phyloP scores from a whole-genome alignment of 75 land plant genomes.

The Larix kaempferi region DNA sequence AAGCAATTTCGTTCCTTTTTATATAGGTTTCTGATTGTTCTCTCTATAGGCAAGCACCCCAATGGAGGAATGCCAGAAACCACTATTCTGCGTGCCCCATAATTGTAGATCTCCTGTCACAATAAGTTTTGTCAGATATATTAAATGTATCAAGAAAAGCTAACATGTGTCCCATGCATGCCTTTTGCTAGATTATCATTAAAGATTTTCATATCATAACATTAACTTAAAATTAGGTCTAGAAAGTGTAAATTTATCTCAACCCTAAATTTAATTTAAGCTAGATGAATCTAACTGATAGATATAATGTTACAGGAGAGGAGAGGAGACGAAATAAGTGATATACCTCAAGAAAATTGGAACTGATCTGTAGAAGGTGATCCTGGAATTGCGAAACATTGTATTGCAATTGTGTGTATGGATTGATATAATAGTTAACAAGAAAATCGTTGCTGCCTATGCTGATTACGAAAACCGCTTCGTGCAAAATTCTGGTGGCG shows the following conservation, averaged over 20 bases:
- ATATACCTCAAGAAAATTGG: background rate
- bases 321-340: too few relatives aligned
- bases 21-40: slow-evolving; percentile 21
- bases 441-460: background rate
- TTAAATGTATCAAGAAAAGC: too few relatives aligned
- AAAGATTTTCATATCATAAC: too few relatives aligned
- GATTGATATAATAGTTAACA: slow-evolving; percentile 49
- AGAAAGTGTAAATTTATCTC: too few relatives aligned
- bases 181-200: too few relatives aligned
- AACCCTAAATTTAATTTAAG: too few relatives aligned
- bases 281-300: too few relatives aligned
- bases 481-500: background rate
- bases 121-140: too few relatives aligned
- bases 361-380: background rate
- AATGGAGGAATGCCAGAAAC: slow-evolving; percentile 57
- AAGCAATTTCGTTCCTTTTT: slow-evolving; percentile 21
- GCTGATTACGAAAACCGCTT: slow-evolving; percentile 56
- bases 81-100: slow-evolving; percentile 57
- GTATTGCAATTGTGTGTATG: slow-evolving; percentile 15
- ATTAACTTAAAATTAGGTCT: too few relatives aligned
- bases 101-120: slow-evolving; percentile 30
- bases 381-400: slow-evolving; percentile 27
- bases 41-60: slow-evolving; percentile 70
- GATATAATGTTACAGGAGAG: too few relatives aligned
- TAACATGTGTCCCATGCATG: too few relatives aligned